phyloP scores from a whole-genome alignment of 2,329 filamentous ascomycete genomes.

The Pseudogymnoascus sp. region DNA sequence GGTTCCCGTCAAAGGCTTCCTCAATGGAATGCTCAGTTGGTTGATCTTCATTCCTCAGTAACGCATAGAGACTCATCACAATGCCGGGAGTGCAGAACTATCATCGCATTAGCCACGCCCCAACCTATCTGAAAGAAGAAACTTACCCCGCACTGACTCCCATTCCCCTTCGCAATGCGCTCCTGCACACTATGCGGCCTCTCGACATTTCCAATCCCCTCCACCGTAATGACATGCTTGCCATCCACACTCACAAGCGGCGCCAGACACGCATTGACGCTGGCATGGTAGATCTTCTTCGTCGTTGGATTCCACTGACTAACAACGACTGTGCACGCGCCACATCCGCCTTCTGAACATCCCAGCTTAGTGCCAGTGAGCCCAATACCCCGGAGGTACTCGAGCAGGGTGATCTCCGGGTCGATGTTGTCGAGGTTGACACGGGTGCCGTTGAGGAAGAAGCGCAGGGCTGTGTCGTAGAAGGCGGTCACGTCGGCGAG shows the following conservation, averaged over 20 bases:
- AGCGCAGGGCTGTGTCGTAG: constrained; percentile 81
- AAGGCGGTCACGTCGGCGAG: constrained; percentile 58
- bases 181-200: constrained; percentile 85
- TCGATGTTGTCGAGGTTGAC: constrained; percentile 80
- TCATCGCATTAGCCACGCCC: background rate
- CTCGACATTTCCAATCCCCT: constrained; percentile 86
- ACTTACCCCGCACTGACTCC: constrained; percentile 64
- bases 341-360: constrained; percentile 92
- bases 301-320: constrained; percentile 83
- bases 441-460: constrained; percentile 91
- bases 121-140: background rate
- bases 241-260: constrained; percentile 89
- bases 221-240: constrained; percentile 96
- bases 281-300: constrained; percentile 88
- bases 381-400: constrained; percentile 87
- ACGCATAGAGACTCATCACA: constrained; percentile 93
- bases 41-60: constrained; percentile 72
- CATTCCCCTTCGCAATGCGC: constrained; percentile 81
- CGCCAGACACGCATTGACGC: constrained; percentile 90
- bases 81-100: constrained; percentile 92
- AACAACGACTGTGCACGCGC: constrained; percentile 90
- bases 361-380: constrained; percentile 94
- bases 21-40: constrained; percentile 80
- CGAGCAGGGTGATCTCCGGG: constrained; percentile 82
- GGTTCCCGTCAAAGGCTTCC: constrained; percentile 93